Conservation (phyloP, 1,139 yeast genomes). For the Pichia norvegensis region DNA sequence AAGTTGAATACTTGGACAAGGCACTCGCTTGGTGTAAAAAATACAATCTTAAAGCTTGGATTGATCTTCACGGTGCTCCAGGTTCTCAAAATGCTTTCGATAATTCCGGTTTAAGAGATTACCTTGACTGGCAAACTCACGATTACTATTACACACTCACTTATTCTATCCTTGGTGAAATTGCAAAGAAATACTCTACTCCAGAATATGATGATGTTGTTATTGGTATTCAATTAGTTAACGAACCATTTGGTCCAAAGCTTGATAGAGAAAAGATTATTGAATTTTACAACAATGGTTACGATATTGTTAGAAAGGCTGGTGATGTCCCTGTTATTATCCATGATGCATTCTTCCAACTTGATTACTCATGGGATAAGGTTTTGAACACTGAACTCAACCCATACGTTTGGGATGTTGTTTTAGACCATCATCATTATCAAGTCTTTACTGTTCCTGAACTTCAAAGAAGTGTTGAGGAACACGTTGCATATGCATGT, state of each 20-base stretch:
- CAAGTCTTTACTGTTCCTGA: slow-evolving; percentile 45
- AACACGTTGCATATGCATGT: slow-evolving; percentile 30
- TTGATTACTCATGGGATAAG: slow-evolving; percentile 43
- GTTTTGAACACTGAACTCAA: slow-evolving; percentile 33
- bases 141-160: slow-evolving; percentile 45
- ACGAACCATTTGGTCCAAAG: slow-evolving; percentile 51
- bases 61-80: slow-evolving; percentile 92
- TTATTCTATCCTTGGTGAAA: slow-evolving; percentile 35
- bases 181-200: slow-evolving; percentile 40
- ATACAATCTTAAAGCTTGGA: slow-evolving; percentile 68
- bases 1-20: slow-evolving; percentile 43
- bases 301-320: slow-evolving; percentile 31
- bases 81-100: slow-evolving; percentile 98
- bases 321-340: slow-evolving; percentile 40
- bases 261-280: slow-evolving; percentile 34
- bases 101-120: slow-evolving; percentile 81
- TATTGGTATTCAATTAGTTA: slow-evolving; percentile 55
- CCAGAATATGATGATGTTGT: slow-evolving; percentile 39
- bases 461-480: slow-evolving; percentile 33
- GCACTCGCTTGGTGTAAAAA: slow-evolving; percentile 72
- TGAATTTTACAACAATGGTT: slow-evolving; percentile 37
- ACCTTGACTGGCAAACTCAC: slow-evolving; percentile 44
- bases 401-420: slow-evolving; percentile 29
- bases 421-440: slow-evolving; percentile 61
- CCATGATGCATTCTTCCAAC: slow-evolving; percentile 49